A percentile compares a stretch with the other conserved stretches of the same genome.
Evolutionary conservation across 2,329 filamentous ascomycete genomes (phyloP).

Genomic region (Alternaria metachromatica): DNA sequence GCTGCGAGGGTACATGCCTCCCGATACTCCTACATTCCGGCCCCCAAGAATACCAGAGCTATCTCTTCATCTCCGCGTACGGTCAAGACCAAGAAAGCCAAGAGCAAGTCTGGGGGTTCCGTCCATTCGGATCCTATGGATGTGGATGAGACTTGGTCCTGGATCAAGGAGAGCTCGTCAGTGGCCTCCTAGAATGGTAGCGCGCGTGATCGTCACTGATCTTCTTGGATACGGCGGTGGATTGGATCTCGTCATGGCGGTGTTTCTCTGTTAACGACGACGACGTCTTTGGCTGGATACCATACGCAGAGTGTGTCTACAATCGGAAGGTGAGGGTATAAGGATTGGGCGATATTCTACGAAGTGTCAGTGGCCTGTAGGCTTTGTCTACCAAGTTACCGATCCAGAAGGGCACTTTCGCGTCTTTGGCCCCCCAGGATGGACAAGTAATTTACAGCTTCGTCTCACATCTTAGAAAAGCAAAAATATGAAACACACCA

Average conservation of each 20-base stretch:
- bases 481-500: not conserved
- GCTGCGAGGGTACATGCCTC: not conserved
- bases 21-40: not conserved
- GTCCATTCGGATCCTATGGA: not conserved
- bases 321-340: too few species aligned
- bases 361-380: not conserved
- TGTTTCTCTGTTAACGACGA: not conserved
- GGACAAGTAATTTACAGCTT: not conserved
- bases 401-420: not conserved
- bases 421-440: not conserved
- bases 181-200: not conserved
- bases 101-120: not conserved
- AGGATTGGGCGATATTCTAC: not conserved
- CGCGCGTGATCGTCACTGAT: not conserved
- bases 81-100: not conserved
- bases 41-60: not conserved
- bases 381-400: not conserved
- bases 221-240: not conserved
- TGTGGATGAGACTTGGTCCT: not conserved
- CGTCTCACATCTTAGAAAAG: not conserved
- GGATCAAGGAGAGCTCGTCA: not conserved
- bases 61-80: not conserved
- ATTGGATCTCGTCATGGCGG: too few species aligned
- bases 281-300: too few species aligned
- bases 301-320: not conserved